A percentile compares a stretch with the other conserved stretches of the same genome.
Evolutionary conservation across 108 stramenopile species (phyloP).

Genomic region (Discostella stelligeroides): DNA sequence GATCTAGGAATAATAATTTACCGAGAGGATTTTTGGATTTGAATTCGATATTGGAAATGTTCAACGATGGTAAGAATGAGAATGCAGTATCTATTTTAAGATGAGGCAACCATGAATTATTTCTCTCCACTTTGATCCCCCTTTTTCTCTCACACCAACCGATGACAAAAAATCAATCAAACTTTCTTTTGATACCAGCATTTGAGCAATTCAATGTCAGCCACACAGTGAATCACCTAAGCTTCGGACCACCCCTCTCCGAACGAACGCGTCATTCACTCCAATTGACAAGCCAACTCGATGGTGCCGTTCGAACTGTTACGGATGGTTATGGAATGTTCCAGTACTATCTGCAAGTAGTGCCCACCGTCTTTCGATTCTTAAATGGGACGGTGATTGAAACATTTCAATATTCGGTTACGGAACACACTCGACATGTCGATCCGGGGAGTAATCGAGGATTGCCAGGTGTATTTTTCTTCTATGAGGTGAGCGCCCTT

Average conservation of each 20-base stretch:
- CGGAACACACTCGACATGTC: conserved; percentile 96
- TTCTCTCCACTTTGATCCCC: background rate
- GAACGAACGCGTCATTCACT: conserved; percentile 36
- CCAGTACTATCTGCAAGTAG: conserved; percentile 94
- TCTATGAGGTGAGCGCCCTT: conserved; percentile 94
- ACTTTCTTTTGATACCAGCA: conserved; percentile 25
- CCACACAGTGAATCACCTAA: conserved; percentile 88
- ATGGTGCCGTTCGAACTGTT: conserved; percentile 64
- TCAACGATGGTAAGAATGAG: conserved; percentile 26
- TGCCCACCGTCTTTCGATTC: conserved; percentile 89
- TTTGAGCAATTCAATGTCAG: conserved; percentile 92
- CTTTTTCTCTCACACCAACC: background rate
- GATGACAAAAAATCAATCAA: too few species aligned
- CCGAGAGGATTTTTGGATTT: conserved; percentile 35
- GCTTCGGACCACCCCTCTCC: conserved; percentile 83
- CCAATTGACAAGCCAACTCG: conserved; percentile 70
- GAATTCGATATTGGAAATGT: conserved; percentile 39
- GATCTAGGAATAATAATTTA: background rate
- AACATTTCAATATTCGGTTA: conserved; percentile 95
- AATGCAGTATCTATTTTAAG: background rate
- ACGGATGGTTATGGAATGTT: conserved; percentile 89
- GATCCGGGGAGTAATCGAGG: conserved; percentile 86
- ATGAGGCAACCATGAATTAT: too few species aligned
- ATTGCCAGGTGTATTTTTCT: conserved; percentile 97
- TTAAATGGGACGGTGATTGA: conserved; percentile 79